phyloP scores from a whole-genome alignment of 805 yeast genomes.

The Yarrowia yakushimensis region DNA sequence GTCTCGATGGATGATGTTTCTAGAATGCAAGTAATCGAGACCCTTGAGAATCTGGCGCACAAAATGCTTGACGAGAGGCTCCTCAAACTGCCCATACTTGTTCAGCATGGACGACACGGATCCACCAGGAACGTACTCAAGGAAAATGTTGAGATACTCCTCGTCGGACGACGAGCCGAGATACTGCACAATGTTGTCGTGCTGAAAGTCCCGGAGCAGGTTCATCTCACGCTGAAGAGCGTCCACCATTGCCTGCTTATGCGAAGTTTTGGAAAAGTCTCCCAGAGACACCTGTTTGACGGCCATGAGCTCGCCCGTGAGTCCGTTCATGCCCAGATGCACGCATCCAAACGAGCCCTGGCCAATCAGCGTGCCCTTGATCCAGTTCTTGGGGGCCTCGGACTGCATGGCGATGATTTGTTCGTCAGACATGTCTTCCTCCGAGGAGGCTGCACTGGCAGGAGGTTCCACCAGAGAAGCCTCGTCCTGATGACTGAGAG shows the following conservation, averaged over 20 bases:
- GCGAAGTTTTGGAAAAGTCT: slow-evolving; percentile 38
- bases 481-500: neutral
- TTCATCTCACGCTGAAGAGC: slow-evolving; percentile 77
- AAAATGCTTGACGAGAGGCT: slow-evolving; percentile 66
- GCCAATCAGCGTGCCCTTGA: slow-evolving; percentile 89
- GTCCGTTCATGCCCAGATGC: slow-evolving; percentile 83
- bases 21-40: slow-evolving; percentile 65
- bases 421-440: slow-evolving; percentile 16
- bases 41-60: slow-evolving; percentile 75
- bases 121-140: slow-evolving; percentile 72
- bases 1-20: slow-evolving; percentile 78
- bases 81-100: slow-evolving; percentile 78
- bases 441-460: neutral
- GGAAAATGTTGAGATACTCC: slow-evolving; percentile 69
- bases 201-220: slow-evolving; percentile 72
- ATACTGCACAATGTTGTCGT: slow-evolving; percentile 89
- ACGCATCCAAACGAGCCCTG: slow-evolving; percentile 95
- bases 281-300: slow-evolving; percentile 87
- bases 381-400: slow-evolving; percentile 68
- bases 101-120: slow-evolving; percentile 65
- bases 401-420: slow-evolving; percentile 17
- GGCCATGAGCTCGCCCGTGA: slow-evolving; percentile 95
- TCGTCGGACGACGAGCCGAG: slow-evolving; percentile 81
- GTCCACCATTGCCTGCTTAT: slow-evolving; percentile 56
- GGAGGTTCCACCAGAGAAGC: neutral